Percentiles rank a stretch among this genome's conserved stretches.
These are phyloP conservation scores for Mucor saturninus DNA, from an alignment of 371 early-diverging fungal species.

Conservation along the genomic window DNA sequence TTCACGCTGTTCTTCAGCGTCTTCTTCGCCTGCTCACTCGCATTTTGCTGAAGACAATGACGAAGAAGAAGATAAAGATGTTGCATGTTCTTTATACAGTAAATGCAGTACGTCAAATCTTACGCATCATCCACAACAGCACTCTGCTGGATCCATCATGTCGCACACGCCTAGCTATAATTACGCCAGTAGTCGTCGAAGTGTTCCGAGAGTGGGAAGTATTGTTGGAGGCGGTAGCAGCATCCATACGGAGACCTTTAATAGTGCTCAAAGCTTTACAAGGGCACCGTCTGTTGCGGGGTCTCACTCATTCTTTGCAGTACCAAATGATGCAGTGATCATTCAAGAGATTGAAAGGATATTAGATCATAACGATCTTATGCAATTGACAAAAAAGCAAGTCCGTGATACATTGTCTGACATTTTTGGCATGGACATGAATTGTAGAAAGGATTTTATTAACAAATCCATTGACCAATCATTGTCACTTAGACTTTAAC, in stretches of 20 bases:
- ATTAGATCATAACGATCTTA: constrained; percentile 72
- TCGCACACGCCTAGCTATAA: constrained; percentile 1
- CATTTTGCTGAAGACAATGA: not conserved
- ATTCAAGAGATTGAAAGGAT: constrained; percentile 75
- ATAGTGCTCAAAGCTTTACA: constrained; percentile 8
- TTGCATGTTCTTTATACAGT: constrained; percentile 2
- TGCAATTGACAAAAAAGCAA: constrained; percentile 81
- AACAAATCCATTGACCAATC: constrained; percentile 77
- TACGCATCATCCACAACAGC: not conserved
- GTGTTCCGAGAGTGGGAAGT: not conserved
- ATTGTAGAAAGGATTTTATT: constrained; percentile 75
- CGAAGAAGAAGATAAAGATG: constrained; percentile 5
- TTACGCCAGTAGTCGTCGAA: not conserved
- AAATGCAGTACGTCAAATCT: constrained; percentile 2
- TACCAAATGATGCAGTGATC: constrained; percentile 68
- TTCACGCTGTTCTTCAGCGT: constrained; percentile 8
- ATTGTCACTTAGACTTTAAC: constrained; percentile 15
- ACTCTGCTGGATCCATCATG: not conserved
- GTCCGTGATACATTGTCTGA: constrained; percentile 79
- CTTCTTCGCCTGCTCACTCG: constrained; percentile 7
- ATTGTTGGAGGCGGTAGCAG: not conserved
- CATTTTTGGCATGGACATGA: constrained; percentile 82
- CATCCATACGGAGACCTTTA: constrained; percentile 6
- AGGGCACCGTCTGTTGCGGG: constrained; percentile 10
- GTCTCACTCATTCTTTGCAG: constrained; percentile 7